Conservation (phyloP, 1,139 yeast genomes). For the Candida dubliniensis region DNA sequence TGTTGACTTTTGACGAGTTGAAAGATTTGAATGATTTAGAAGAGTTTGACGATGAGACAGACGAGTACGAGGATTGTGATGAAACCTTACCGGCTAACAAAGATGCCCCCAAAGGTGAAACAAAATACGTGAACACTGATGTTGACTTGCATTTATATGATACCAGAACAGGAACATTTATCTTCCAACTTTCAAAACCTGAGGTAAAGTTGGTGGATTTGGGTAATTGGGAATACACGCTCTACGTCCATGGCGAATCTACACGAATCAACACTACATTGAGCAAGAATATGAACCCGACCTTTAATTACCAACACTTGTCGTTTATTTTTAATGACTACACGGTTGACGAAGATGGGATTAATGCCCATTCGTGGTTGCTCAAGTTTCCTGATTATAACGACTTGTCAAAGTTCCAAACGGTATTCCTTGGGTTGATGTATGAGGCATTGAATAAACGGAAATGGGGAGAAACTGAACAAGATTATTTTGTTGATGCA, state of each 20-base stretch:
- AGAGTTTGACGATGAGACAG: conserved; percentile 15
- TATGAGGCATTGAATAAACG: conserved; percentile 62
- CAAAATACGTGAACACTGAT: conserved; percentile 15
- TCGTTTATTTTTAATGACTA: conserved; percentile 69
- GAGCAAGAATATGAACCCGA: conserved; percentile 57
- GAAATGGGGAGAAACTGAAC: conserved; percentile 42
- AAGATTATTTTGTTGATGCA: conserved; percentile 28
- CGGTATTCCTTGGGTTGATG: conserved; percentile 47
- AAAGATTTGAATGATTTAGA: conserved; percentile 16
- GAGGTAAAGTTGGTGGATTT: conserved; percentile 39
- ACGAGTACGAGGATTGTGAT: conserved; percentile 14
- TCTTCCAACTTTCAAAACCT: conserved; percentile 32
- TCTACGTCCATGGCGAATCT: conserved; percentile 36
- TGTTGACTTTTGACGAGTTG: conserved; percentile 26
- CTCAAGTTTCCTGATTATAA: conserved; percentile 49
- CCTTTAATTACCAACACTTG: conserved; percentile 55
- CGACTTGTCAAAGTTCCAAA: conserved; percentile 52
- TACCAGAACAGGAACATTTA: conserved; percentile 50
- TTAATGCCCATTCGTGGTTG: conserved; percentile 59
- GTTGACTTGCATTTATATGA: conserved; percentile 55
- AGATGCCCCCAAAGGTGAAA: conserved; percentile 16
- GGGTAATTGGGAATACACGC: conserved; percentile 53
- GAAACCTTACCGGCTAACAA: background rate
- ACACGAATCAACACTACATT: conserved; percentile 45
- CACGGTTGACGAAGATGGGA: conserved; percentile 19